Conservation (phyloP, 2,329 filamentous ascomycete genomes). For the Sphaerostilbella broomeana region DNA sequence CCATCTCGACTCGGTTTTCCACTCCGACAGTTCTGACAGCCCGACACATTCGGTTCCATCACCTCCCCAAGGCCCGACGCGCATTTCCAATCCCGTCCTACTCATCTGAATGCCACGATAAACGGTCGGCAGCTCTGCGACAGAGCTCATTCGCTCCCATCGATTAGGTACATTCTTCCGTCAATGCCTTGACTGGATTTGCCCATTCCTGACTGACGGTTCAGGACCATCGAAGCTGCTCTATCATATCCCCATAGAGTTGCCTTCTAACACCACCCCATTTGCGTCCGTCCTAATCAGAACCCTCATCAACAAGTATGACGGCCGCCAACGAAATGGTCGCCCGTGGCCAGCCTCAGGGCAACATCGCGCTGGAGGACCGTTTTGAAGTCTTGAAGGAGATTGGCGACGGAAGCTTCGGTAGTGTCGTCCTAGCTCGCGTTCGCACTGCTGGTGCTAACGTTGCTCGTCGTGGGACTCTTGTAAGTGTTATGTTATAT, state of each 20-base stretch:
- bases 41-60: neutral
- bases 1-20: neutral
- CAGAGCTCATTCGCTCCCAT: conserved; percentile 25
- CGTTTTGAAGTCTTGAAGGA: conserved; percentile 96
- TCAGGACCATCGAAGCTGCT: conserved; percentile 4
- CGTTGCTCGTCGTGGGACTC: conserved; percentile 80
- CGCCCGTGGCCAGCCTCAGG: conserved; percentile 57
- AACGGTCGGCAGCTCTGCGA: conserved; percentile 29
- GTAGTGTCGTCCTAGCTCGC: conserved; percentile 86
- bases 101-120: conserved; percentile 32
- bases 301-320: conserved; percentile 51
- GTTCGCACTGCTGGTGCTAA: conserved; percentile 85
- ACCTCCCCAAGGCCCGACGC: no score
- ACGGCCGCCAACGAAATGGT: conserved; percentile 68
- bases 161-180: conserved; percentile 20
- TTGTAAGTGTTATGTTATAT: conserved; percentile 61
- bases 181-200: conserved; percentile 12
- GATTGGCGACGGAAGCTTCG: conserved; percentile 97
- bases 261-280: no score
- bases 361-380: conserved; percentile 70
- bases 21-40: neutral
- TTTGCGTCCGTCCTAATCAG: neutral
- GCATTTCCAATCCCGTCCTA: no score
- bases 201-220: neutral
- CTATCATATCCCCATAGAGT: conserved; percentile 1